These are phyloP conservation scores for Ceratonia siliqua DNA, from an alignment of 306 rosid genomes.

Conservation along the genomic window DNA sequence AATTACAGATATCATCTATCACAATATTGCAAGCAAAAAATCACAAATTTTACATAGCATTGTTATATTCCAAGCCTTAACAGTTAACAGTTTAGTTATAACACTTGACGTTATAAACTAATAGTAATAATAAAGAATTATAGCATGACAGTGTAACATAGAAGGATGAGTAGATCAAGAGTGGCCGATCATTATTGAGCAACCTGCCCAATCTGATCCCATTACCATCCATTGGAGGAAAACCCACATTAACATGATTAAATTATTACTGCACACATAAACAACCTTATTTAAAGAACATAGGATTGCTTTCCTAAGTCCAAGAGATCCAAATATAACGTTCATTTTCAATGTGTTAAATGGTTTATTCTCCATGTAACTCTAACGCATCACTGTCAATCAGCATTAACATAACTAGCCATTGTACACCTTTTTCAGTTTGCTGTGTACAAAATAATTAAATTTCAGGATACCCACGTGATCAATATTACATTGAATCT, in stretches of 20 bases:
- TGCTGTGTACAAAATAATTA: not conserved
- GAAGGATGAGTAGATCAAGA: not conserved
- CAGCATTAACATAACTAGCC: not conserved
- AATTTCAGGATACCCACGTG: not conserved
- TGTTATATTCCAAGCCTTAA: not conserved
- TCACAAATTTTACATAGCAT: not conserved
- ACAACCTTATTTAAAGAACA: not conserved
- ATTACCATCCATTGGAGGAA: not conserved
- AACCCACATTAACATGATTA: not conserved
- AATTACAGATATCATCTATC: not conserved
- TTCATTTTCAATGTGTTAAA: not conserved
- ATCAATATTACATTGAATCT: no score
- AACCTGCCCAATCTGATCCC: not conserved
- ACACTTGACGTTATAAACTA: not conserved
- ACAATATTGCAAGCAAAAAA: not conserved
- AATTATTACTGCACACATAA: not conserved
- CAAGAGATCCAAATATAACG: not conserved
- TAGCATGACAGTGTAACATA: not conserved
- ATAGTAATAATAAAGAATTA: not conserved
- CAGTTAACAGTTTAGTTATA: not conserved
- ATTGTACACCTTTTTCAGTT: not conserved
- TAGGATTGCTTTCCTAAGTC: not conserved
- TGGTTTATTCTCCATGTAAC: not conserved
- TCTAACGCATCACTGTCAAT: not conserved
- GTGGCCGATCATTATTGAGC: not conserved